Evolutionary conservation across 2,329 filamentous ascomycete species (phyloP), one percentile per base, ranked within the genome.

Genomic region (Clonostachys rosea): DNA sequence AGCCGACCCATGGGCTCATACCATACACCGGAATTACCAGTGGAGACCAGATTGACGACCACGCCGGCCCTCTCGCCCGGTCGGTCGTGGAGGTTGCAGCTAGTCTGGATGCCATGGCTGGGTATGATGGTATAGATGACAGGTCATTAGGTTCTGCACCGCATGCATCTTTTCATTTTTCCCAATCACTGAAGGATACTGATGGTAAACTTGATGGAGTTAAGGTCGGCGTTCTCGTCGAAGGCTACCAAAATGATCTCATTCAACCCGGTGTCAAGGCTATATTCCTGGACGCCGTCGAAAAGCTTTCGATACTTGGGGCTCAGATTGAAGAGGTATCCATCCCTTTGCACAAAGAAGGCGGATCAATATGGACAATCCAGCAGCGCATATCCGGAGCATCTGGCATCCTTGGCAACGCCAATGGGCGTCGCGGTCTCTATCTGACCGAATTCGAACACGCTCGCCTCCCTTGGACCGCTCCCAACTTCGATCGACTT

Each of bases 21-120:
- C 76, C 77, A 0, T 80, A 69, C 45, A 79, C 72, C 0, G 76
- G 73, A 0, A 66, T 74, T 42, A 65, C 67, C 3, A 71, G 67
- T 37, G 70, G 73, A 0, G 73, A 78, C 48, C 66, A 74, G 0
- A 67, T 74, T 2, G 71, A 77, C 40, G 78, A 81, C 50, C 75
- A 80, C 52, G 64, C 62, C 0, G 74, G 74, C 0, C 72, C 73
- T 0, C 61, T 78, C 37, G 60, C 71, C 1, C 56, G 60, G 5
- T 69, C 61, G 2, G 65, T 73, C 0, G 50, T 61, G 5, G 71
- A 76, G 14, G 59, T 60, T 18, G 72, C 75, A 6, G 50, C 53
- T 1, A 65, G 68, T 13, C 60, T 78, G 1, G 68, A 76, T 46
- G 68, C 62, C 0, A 69, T 78, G 13, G 67, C 71, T 1, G 75